A percentile compares a stretch with the other conserved stretches of the same genome.
Conservation (phyloP, 805 yeast species). For the Starmerella floricola region DNA sequence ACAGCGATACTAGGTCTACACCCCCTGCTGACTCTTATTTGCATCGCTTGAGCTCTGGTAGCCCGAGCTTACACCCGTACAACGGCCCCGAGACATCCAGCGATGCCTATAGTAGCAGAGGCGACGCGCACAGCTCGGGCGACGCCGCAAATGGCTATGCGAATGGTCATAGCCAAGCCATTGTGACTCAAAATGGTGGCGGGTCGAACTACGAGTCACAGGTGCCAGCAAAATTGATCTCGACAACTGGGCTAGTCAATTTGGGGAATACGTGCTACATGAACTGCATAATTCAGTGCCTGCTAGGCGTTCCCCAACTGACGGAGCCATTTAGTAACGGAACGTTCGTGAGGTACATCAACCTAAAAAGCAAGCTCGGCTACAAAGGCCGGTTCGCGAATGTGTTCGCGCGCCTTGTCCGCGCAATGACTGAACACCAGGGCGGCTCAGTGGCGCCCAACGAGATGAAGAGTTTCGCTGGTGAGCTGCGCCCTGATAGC, state of each 20-base stretch:
- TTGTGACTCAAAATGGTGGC: neutral
- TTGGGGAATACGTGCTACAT: slow-evolving; percentile 88
- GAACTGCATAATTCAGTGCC: slow-evolving; percentile 82
- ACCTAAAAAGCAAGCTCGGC: slow-evolving; percentile 61
- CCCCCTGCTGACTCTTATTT: neutral
- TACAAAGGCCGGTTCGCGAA: slow-evolving; percentile 68
- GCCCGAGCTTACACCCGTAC: too few species aligned
- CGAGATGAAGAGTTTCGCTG: slow-evolving; percentile 55
- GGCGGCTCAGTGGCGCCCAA: slow-evolving; percentile 45
- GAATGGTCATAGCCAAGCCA: too few species aligned
- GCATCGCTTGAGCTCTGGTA: too few species aligned
- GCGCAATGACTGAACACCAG: slow-evolving; percentile 33
- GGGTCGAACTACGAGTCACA: neutral
- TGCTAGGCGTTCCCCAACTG: slow-evolving; percentile 59
- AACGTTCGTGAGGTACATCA: slow-evolving; percentile 53
- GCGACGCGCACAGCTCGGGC: too few species aligned
- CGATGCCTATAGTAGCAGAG: too few species aligned
- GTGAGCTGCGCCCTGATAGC: slow-evolving; percentile 45
- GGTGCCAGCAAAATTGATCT: slow-evolving; percentile 28
- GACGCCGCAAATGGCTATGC: too few species aligned
- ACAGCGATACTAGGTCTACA: neutral
- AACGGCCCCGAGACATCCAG: too few species aligned
- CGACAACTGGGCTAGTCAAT: slow-evolving; percentile 58
- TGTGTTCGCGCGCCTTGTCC: slow-evolving; percentile 49
- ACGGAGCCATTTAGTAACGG: slow-evolving; percentile 50